Base-by-base conservation (phyloP, 805 yeast species). In the Zygosaccharomyces lentus region DNA sequence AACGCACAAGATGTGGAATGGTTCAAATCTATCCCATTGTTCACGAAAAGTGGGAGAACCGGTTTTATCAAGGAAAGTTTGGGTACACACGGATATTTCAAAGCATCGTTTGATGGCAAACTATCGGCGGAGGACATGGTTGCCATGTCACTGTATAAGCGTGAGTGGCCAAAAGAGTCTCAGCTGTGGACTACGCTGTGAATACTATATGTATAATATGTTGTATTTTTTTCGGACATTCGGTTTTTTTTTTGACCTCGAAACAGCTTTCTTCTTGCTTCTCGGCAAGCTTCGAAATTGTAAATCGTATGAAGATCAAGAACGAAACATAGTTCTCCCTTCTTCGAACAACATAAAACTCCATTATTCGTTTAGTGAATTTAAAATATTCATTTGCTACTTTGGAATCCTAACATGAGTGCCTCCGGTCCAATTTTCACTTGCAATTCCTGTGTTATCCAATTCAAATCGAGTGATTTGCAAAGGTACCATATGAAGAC, bases 61-160 rank as follows among this genome's bases (percentile, higher is more conserved):
- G 99, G 99, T 45, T 85, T 85, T 66, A 91, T 95, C 64, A 91
- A 87, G 68, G 97, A 91, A 65, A 80, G 90, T 62, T 75, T 93
- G 72, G 99, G 99, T 70, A 93, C 99, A 1, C 99, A 93, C 65
- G 99, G 99, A 52, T 88, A 91, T 72, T 90, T 84, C 78, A 93
- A 93, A 71, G 96, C 97, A 19, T 84, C 86, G 7, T 93, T 93
- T 59, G 97, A 93, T 63, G 91, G 90, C 48, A 87, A 84, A 59
- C 72, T 95, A 58, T 81, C 85, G 43, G 84, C 96, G 0, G 97
- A 90, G 69, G 99, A 93, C 67, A 82, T 87, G 10, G 81, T 93
- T 40, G 97, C 88, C 17, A 88, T 93, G 97, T 81, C 96, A 25
- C 69, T 93, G 56, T 93, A 86, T 72, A 91, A 87, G 70, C 81